A percentile compares a stretch with the other conserved stretches of the same genome.
phyloP scores from a whole-genome alignment of 371 early-diverging fungal genomes.

The Umbelopsis sp. region DNA sequence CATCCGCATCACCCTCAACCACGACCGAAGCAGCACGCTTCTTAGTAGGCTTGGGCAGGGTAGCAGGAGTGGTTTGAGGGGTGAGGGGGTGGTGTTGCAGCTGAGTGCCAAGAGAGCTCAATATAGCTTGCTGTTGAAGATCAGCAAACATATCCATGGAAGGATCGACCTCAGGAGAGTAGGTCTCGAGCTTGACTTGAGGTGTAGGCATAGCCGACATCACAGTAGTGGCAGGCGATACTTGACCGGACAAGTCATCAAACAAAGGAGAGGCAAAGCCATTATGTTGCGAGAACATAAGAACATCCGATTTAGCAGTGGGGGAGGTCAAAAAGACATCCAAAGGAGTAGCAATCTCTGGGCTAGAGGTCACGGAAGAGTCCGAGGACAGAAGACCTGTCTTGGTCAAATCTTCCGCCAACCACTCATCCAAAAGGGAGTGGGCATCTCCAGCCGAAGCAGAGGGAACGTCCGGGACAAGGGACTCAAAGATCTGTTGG shows the following conservation, averaged over 20 bases:
- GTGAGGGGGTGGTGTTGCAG: not conserved
- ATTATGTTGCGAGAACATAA: not conserved
- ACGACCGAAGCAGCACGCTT: conserved; percentile 24
- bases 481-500: conserved; percentile 38
- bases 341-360: conserved; percentile 34
- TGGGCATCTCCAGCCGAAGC: conserved; percentile 20
- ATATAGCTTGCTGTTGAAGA: conserved; percentile 8
- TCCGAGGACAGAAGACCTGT: conserved; percentile 23
- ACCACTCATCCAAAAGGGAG: conserved; percentile 26
- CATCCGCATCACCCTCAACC: conserved; percentile 31
- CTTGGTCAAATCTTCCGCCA: conserved; percentile 20
- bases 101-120: not conserved
- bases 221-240: conserved; percentile 8
- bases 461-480: conserved; percentile 21
- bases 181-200: conserved; percentile 10
- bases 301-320: conserved; percentile 19
- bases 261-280: conserved; percentile 12
- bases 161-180: not conserved
- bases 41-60: not conserved
- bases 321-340: conserved; percentile 29
- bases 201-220: conserved; percentile 10
- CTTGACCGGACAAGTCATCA: not conserved
- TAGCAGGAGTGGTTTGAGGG: conserved; percentile 16
- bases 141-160: conserved; percentile 16
- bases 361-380: conserved; percentile 28